A percentile compares a stretch with the other conserved stretches of the same genome.
Conservation (phyloP, 2,329 filamentous ascomycete species). For the Byssoonygena ceratinophila region DNA sequence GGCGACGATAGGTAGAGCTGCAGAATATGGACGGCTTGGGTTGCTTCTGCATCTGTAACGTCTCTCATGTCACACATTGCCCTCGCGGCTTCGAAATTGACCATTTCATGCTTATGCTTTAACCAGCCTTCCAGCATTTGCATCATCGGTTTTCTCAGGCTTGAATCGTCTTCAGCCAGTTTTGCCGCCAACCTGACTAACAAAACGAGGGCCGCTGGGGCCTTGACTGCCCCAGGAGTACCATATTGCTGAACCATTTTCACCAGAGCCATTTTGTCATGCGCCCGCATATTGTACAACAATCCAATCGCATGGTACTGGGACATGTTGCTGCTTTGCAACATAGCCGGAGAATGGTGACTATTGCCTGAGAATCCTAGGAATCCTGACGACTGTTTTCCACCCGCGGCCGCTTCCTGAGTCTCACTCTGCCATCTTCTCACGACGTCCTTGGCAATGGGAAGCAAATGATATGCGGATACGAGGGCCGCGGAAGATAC, state of each 20-base stretch:
- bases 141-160: slow-evolving; percentile 91
- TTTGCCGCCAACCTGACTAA: slow-evolving; percentile 86
- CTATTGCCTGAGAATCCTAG: slow-evolving; percentile 79
- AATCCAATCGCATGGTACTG: slow-evolving; percentile 98
- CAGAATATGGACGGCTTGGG: slow-evolving; percentile 85
- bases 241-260: slow-evolving; percentile 99
- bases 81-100: slow-evolving; percentile 98
- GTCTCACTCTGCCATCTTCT: slow-evolving; percentile 97
- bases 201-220: slow-evolving; percentile 82
- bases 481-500: slow-evolving; percentile 93
- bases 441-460: slow-evolving; percentile 89
- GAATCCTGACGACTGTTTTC: slow-evolving; percentile 81
- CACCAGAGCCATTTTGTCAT: slow-evolving; percentile 94
- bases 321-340: slow-evolving; percentile 89
- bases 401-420: slow-evolving; percentile 84
- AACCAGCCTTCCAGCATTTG: slow-evolving; percentile 92
- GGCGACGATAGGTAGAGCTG: slow-evolving; percentile 96
- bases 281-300: slow-evolving; percentile 92
- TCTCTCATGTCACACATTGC: slow-evolving; percentile 92
- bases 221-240: slow-evolving; percentile 83
- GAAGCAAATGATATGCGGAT: slow-evolving; percentile 94
- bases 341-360: slow-evolving; percentile 57
- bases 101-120: slow-evolving; percentile 97
- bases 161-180: slow-evolving; percentile 82
- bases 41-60: slow-evolving; percentile 80